Base-by-base conservation (phyloP, 768 basidiomycete species). In the Leccinum pellstonianum region DNA sequence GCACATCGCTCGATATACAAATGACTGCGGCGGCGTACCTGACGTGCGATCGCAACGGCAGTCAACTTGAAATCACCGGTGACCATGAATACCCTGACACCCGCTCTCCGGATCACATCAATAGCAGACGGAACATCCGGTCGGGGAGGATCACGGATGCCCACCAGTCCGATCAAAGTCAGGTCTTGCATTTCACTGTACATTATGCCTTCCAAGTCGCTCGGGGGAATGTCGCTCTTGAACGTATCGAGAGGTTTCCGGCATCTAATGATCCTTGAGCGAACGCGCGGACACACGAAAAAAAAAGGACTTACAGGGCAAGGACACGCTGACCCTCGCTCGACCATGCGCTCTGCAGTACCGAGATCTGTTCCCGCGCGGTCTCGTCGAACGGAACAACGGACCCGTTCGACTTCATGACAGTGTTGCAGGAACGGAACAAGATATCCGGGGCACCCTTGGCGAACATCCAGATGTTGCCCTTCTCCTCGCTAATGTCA, bases 401-500 rank as follows among this genome's bases (percentile, higher is more conserved):
- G n/a, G 68, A 61, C 4, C 77, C 78, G 21, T 76, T 64, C 3
- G 73, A 58, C 46, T 59, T 66, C 66, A 77, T 68, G 46, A 75
- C 74, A 5, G 52, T 60, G 5, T 68, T 73, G 59, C 81, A 82
- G 17, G 69, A 68, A 10, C 71, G 72, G 57, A 83, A 76, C 27
- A 84, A 73, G 21, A 83, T 73, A 57, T 87, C 85, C 0, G 85
- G 85, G 1, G 83, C 85, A n/a, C 84, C 84, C 68, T 86, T 85
- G 67, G 79, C 77, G 52, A 81, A 72, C 58, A 86, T 69, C 68
- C 79, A 70, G 0, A 60, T 65, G 35, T 5, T 63, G 7, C 55
- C 29, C 6, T 46, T 41, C 52, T 62, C 56, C 56, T 64, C 52
- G 47, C 38, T 48, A 17, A 60, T 53, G 2, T 63, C 50, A 23